Percentiles rank a stretch among this genome's conserved stretches.
Evolutionary conservation across 2,329 filamentous ascomycete species (phyloP).

Genomic region (Arthrobotrys musiformis): DNA sequence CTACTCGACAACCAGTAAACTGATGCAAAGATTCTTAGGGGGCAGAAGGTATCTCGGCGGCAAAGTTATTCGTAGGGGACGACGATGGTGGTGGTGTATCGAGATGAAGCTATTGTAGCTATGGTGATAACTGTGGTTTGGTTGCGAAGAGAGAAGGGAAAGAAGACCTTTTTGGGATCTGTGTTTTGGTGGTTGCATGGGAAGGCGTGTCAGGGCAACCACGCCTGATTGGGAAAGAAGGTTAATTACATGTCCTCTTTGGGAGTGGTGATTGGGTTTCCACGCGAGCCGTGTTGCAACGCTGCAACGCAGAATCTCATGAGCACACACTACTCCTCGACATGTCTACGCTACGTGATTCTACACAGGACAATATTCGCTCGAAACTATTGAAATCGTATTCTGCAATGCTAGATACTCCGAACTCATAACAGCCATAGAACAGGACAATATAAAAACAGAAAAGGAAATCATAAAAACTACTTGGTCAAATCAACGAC

Average conservation of each 20-base stretch:
- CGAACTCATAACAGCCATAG: neutral
- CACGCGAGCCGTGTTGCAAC: constrained; percentile 43
- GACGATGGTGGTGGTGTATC: neutral
- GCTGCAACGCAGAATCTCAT: constrained; percentile 8
- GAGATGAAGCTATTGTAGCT: neutral
- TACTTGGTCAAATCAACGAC: constrained; percentile 28
- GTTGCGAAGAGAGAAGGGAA: neutral
- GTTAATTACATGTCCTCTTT: constrained; percentile 46
- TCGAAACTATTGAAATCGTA: neutral
- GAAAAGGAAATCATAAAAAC: neutral
- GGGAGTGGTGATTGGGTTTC: constrained; percentile 1
- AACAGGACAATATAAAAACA: neutral
- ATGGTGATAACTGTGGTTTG: constrained; percentile 18
- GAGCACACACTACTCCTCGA: neutral
- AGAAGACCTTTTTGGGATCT: constrained; percentile 17
- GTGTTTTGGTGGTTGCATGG: constrained; percentile 34
- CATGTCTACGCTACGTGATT: neutral
- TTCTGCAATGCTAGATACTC: neutral
- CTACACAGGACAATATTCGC: no score
- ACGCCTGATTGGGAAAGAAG: constrained; percentile 26
- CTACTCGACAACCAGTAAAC: neutral
- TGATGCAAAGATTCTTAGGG: neutral
- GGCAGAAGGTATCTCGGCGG: constrained; percentile 13
- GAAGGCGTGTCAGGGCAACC: constrained; percentile 34
- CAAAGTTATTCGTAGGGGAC: neutral